Evolutionary conservation across 2,329 filamentous ascomycete species (phyloP), one percentile per base, ranked within the genome.

Genomic region (Fusarium sp.): DNA sequence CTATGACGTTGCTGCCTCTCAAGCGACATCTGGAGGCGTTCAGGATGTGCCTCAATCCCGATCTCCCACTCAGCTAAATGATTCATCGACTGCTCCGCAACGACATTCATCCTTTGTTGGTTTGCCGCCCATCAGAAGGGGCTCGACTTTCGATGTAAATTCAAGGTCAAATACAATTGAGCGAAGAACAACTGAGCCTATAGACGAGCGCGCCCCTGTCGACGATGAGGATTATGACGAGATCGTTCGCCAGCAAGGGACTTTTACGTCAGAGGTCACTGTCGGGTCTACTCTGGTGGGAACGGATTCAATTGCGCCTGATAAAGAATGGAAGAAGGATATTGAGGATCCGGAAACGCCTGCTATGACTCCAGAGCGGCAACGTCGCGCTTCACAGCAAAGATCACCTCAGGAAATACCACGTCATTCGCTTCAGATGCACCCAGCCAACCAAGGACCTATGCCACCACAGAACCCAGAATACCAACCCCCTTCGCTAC

Each of bases 101-200:
- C 80, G 83, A 33, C 78, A 81, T 12, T 80, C 83, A 2, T 87
- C 85, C 2, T 89, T 89, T 65, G 78, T 84, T 23, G 85, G 85
- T 1, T 76, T 90, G 37, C 88, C 88, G 4, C 86, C 86, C 2
- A 88, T 90, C 60, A 83, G 86, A 45, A 82, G 86, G 33, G 83
- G 82, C 15, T 89, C 88, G 16, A 86, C 85, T 5, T 86, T 90
- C 75, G 84, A 84, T 18, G 69, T 85, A 18, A 75, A 70, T 23
- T 69, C 75, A 33, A 77, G 72, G 57, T 75, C 76, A 31, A 75
- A 75, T 41, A 75, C 76, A 36, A 76, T 76, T 36, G 77, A 73
- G 36, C 65, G 74, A 30, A 76, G 72, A 55, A 75, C 76, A 36
- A 75, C 76, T 33, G 77, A 74, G 56, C 80, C 78, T 57, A 79